A percentile compares a stretch with the other conserved stretches of the same genome.
phyloP scores from a whole-genome alignment of 495 filamentous ascomycete genomes.

The Aspergillus diversus region DNA sequence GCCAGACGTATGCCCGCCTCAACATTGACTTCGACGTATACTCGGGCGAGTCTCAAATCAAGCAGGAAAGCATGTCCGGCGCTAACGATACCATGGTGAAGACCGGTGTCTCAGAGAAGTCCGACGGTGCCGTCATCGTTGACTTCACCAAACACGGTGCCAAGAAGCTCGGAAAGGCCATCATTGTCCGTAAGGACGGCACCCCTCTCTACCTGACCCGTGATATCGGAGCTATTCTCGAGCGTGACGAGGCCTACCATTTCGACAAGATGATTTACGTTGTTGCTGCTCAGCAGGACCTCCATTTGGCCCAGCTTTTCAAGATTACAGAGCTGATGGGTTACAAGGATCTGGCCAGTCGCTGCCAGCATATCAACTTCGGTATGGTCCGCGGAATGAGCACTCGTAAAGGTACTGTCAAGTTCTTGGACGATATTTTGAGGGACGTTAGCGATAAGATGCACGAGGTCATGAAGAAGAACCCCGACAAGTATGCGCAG shows the following conservation, averaged over 20 bases:
- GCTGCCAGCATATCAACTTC: constrained; percentile 74
- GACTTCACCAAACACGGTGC: constrained; percentile 77
- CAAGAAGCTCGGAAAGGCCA: constrained; percentile 70
- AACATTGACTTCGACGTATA: constrained; percentile 96
- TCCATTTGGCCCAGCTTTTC: constrained; percentile 74
- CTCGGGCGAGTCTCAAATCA: constrained; percentile 91
- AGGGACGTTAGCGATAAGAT: constrained; percentile 67
- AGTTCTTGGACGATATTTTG: constrained; percentile 72
- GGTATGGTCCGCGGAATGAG: constrained; percentile 74
- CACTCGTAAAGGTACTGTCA: constrained; percentile 69
- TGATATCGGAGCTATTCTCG: constrained; percentile 69
- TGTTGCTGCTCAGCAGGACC: constrained; percentile 68
- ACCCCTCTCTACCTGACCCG: constrained; percentile 72
- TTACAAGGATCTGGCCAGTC: constrained; percentile 59
- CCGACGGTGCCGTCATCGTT: constrained; percentile 86
- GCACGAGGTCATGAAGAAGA: constrained; percentile 72
- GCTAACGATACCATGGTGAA: constrained; percentile 67
- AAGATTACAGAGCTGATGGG: constrained; percentile 73
- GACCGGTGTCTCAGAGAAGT: constrained; percentile 74
- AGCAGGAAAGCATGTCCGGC: constrained; percentile 75
- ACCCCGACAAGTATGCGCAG: constrained; percentile 66
- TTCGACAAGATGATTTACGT: constrained; percentile 83
- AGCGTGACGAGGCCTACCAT: constrained; percentile 63
- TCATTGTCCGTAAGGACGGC: constrained; percentile 70
- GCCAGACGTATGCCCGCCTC: constrained; percentile 76